phyloP scores from a whole-genome alignment of 345 rosid genomes.

The Populus nigra region DNA sequence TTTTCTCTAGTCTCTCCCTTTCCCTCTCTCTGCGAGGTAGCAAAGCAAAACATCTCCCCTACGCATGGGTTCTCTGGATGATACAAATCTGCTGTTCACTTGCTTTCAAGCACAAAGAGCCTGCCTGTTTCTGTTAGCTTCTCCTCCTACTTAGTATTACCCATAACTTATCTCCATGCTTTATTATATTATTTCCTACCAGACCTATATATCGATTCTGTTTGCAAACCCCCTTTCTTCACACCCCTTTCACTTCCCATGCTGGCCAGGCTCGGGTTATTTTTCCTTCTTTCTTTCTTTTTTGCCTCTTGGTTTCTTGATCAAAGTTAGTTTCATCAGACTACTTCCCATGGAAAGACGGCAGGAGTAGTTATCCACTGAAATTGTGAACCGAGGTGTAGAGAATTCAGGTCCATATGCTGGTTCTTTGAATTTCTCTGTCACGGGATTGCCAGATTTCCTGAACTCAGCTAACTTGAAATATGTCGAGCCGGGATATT shows the following conservation, averaged over 20 bases:
- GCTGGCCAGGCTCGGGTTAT: neutral
- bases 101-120: slow-evolving; percentile 12
- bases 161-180: slow-evolving; percentile 4
- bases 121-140: slow-evolving; percentile 12
- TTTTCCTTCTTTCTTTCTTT: too few species aligned
- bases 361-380: slow-evolving; percentile 35
- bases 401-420: slow-evolving; percentile 39
- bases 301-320: neutral
- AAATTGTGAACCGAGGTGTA: slow-evolving; percentile 47
- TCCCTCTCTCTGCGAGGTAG: neutral
- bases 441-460: slow-evolving; percentile 50
- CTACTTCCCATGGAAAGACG: slow-evolving; percentile 26
- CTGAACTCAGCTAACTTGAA: slow-evolving; percentile 52
- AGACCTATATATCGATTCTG: neutral
- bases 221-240: neutral
- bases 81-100: slow-evolving; percentile 7
- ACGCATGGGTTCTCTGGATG: neutral
- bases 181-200: neutral
- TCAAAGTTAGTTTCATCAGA: neutral
- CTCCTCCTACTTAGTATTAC: neutral
- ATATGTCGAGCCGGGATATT: slow-evolving; percentile 60
- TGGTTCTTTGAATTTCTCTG: slow-evolving; percentile 45
- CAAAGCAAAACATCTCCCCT: neutral
- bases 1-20: neutral
- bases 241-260: neutral